phyloP scores from a whole-genome alignment of 1,284 basidiomycete species.

The Coniophora puteana region DNA sequence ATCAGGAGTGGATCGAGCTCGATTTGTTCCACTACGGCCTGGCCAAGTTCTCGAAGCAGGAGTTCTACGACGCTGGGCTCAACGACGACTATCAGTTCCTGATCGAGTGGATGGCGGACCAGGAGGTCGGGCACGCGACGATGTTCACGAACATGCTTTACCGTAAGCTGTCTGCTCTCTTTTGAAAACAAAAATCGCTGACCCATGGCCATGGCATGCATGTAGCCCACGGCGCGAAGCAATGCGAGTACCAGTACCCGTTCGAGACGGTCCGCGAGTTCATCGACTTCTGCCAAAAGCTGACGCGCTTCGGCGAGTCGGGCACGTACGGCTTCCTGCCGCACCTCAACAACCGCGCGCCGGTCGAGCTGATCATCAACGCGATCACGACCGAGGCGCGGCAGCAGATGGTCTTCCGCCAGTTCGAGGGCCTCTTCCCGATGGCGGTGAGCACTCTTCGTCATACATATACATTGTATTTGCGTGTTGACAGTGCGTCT shows the following conservation, averaged over 20 bases:
- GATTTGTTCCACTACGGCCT: conserved; percentile 63
- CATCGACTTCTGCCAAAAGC: conserved; percentile 58
- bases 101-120: conserved; percentile 56
- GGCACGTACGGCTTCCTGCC: conserved; percentile 60
- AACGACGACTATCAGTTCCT: conserved; percentile 50
- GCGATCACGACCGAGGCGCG: conserved; percentile 63
- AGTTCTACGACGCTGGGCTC: conserved; percentile 57
- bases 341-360: conserved; percentile 56
- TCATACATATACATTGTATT: too few relatives aligned
- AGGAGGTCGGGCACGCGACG: conserved; percentile 53
- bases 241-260: conserved; percentile 61
- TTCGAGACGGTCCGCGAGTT: conserved; percentile 59
- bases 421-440: conserved; percentile 61
- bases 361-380: conserved; percentile 54
- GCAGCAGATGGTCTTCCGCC: conserved; percentile 67
- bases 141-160: conserved; percentile 49
- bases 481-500: too few relatives aligned
- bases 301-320: conserved; percentile 57
- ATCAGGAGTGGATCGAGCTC: conserved; percentile 57
- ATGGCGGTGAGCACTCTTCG: too few relatives aligned
- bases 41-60: conserved; percentile 46
- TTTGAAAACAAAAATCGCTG: neutral
- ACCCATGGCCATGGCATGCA: neutral
- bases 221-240: conserved; percentile 35
- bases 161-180: conserved; percentile 19